Base-by-base conservation (phyloP, 2,329 filamentous ascomycete genomes). In the Fusarium vanettenii region DNA sequence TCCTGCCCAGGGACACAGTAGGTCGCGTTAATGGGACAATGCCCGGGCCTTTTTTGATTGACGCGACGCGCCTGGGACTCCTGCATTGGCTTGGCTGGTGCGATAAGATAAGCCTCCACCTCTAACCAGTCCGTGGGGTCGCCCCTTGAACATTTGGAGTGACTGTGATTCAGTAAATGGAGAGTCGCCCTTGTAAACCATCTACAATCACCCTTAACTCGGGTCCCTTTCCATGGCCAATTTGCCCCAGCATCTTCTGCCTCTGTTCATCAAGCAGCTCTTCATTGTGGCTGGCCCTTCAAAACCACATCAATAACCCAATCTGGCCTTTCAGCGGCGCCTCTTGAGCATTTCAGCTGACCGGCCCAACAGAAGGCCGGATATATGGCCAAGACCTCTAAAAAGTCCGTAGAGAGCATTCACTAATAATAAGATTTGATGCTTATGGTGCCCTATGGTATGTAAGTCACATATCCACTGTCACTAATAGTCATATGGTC, bases 401-500 rank as follows among this genome's bases (percentile, higher is more conserved):
- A 56, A 16, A 85, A 27, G 87, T 4, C 87, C 91, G 7, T 86
- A 91, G 80, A 88, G 93, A 73, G 84, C 84, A 60, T 98, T 97
- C 84, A 97, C 92, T 25, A 98, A 98, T 83, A 87, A 87, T 25
- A 55, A 98, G 79, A 98, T 89, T 95, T 80, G 93, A 98, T 84
- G 92, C 93, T 0, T 93, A 94, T 33, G 97, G 97, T 81, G 88
- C 90, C 20, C 82, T 98, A 8, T 93, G 94, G 27, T 91, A 97
- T 84, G 90, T 97, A 79, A 88, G 98, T 22, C 89, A 93, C 64
- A 87, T 92, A 60, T 88, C 91, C 78, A 95, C 95, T 66, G 87
- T 95, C 72, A 87, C 91, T 70, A 88, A 91, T 76, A 95, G 95
- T 9, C 95, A 98, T 80, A 95, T 98, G 3, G 95, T 98, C 27